Base-by-base conservation (phyloP, 148 eudicot genomes). In the Cornus kousa region DNA sequence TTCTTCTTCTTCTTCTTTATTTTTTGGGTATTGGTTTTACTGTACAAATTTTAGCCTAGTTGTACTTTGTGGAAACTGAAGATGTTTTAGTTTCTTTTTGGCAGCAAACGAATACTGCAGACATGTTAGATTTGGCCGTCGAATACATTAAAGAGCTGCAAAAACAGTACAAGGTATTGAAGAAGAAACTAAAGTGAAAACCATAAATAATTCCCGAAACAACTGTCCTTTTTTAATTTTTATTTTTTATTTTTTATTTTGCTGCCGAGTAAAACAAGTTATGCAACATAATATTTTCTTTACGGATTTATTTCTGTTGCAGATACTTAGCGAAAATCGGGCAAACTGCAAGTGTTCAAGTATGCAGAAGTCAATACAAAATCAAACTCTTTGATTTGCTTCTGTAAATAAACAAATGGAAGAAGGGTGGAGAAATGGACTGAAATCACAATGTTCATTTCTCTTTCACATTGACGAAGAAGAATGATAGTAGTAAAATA, bases 101-200 rank as follows among this genome's bases (percentile, higher is more conserved):
- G 83, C 87, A 94, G 98, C 98, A 94, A 91, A 94, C 95, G 35
- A 94, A 89, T 86, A 94, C 96, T 39, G 85, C 98, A 60, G 96
- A 91, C 73, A 94, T 94, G 98, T 71, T 94, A 73, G 98, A 94
- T 83, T 89, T 94, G 77, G 98, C 96, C 46, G 94, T 94, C 31
- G 96, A 94, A 3, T 94, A 94, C 81, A 89, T 94, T 19, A 94
- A 91, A 80, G 85, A 81, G 50, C 96, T 94, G 20, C 96, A 94
- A 79, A 77, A 85, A 69, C 91, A 91, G 76, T 78, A 70, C 87
- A 88, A 91, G 94, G 98, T 94, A 85, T 43, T 50, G 70, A 31
- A 7, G 43, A 55, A 68, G 46, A 53, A 77, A 20, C 9, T 70
- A 32, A 37, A 6, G 13, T 20, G 7, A 19, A 62, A 20, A 62